These are phyloP conservation scores for Lunularia cruciata DNA, from an alignment of 225 moss, liverwort and hornwort species.

Conservation along the genomic window DNA sequence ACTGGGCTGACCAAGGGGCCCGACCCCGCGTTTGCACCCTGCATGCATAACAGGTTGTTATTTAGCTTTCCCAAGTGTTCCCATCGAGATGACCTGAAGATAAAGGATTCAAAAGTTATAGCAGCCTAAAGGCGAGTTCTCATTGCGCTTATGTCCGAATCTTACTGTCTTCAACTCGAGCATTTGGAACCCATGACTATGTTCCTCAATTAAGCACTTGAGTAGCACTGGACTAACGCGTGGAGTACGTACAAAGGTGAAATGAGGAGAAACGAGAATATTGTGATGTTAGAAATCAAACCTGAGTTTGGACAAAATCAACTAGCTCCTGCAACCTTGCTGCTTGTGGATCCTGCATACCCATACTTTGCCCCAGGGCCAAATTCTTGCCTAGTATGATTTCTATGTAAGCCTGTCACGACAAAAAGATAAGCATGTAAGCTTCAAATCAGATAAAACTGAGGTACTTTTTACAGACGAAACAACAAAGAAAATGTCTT, in stretches of 20 bases:
- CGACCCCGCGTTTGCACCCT: conserved; percentile 63
- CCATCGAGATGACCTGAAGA: no score
- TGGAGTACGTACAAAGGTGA: no score
- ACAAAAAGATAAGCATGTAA: neutral
- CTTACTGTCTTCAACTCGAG: no score
- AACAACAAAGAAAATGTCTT: no score
- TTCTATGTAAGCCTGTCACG: conserved; percentile 66
- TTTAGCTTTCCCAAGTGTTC: no score
- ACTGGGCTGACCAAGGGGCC: conserved; percentile 53
- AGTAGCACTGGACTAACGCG: no score
- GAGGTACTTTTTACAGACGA: neutral
- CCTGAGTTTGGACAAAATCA: conserved; percentile 81
- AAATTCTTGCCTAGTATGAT: conserved; percentile 61
- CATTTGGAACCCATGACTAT: no score
- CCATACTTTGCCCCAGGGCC: conserved; percentile 37
- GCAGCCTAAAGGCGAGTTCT: no score
- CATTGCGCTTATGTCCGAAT: no score
- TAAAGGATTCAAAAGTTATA: no score
- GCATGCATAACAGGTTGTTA: conserved; percentile 7
- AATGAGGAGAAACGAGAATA: no score
- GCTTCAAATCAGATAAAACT: neutral
- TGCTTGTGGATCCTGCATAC: conserved; percentile 71
- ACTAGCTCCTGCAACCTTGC: conserved; percentile 78
- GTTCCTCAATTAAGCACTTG: neutral
- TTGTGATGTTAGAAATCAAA: conserved; percentile 25